phyloP scores from a whole-genome alignment of 352 stramenopile species.

The Phytophthora pistaciae region DNA sequence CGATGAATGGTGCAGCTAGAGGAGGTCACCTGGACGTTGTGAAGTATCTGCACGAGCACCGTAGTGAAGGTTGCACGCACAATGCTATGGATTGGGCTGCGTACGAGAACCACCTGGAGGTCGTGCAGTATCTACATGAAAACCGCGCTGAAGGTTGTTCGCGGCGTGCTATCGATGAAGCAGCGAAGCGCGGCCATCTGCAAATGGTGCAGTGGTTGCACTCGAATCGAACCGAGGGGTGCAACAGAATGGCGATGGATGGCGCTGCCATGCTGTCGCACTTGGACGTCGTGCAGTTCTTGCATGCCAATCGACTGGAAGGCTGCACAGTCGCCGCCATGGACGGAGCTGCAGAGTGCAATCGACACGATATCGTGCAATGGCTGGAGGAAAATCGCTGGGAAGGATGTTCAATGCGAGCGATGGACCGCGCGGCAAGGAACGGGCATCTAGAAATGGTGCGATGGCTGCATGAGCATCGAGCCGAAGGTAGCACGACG shows the following conservation, averaged over 20 bases:
- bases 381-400: constrained; percentile 37
- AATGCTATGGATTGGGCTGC: constrained; percentile 44
- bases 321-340: constrained; percentile 35
- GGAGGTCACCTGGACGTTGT: constrained; percentile 29
- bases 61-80: constrained; percentile 36
- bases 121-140: constrained; percentile 36
- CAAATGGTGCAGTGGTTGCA: constrained; percentile 37
- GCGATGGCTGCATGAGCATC: constrained; percentile 34
- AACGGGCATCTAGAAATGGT: constrained; percentile 37
- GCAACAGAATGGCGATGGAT: constrained; percentile 43
- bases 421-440: constrained; percentile 36
- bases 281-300: constrained; percentile 39
- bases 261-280: constrained; percentile 28
- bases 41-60: constrained; percentile 38
- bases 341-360: constrained; percentile 30
- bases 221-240: constrained; percentile 28
- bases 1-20: constrained; percentile 35
- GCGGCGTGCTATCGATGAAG: constrained; percentile 31
- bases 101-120: constrained; percentile 21
- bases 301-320: constrained; percentile 39
- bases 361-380: constrained; percentile 25
- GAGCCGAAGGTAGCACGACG: constrained; percentile 28
- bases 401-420: constrained; percentile 40
- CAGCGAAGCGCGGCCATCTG: constrained; percentile 33
- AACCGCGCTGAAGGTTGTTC: constrained; percentile 40